Percentiles rank a stretch among this genome's conserved stretches.
phyloP scores from a whole-genome alignment of 73 alveolate genomes.

The Paramecium primaurelia region DNA sequence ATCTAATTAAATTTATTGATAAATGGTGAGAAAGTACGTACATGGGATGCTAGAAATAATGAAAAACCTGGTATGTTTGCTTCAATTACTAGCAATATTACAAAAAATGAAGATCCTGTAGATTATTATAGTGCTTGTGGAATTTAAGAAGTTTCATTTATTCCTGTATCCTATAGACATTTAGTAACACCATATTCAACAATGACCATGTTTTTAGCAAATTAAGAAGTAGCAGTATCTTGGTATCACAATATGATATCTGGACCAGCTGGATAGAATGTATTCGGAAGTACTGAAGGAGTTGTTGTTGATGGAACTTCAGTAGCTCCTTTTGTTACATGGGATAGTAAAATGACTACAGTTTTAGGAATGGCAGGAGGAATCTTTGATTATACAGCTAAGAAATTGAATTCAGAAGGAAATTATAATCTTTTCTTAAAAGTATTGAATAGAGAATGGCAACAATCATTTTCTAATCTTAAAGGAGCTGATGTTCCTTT shows the following conservation, averaged over 20 bases:
- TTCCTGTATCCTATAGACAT: background rate
- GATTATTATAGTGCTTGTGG: slow-evolving; percentile 63
- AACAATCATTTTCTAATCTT: background rate
- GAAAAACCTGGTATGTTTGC: slow-evolving; percentile 66
- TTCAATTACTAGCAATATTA: slow-evolving; percentile 60
- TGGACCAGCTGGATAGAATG: slow-evolving; percentile 65
- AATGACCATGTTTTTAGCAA: slow-evolving; percentile 59
- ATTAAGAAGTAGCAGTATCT: slow-evolving; percentile 39
- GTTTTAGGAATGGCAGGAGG: slow-evolving; percentile 48
- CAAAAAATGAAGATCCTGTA: slow-evolving; percentile 46
- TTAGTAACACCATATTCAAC: slow-evolving; percentile 67
- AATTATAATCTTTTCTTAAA: background rate
- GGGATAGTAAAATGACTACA: slow-evolving; percentile 67
- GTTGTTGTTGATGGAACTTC: slow-evolving; percentile 46
- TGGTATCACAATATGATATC: slow-evolving; percentile 67
- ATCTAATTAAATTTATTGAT: background rate
- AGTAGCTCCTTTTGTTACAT: slow-evolving; percentile 62
- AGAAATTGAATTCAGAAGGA: background rate
- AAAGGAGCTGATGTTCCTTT: slow-evolving; percentile 23
- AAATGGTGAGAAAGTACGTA: slow-evolving; percentile 64
- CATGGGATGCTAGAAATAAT: slow-evolving; percentile 62
- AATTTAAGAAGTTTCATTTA: slow-evolving; percentile 51
- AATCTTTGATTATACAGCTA: background rate
- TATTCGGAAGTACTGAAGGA: slow-evolving; percentile 61
- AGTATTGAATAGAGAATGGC: background rate